Percentiles rank a stretch among this genome's conserved stretches.
phyloP scores from a whole-genome alignment of 192 early-diverging fungal species.

The Mortierella antarctica region DNA sequence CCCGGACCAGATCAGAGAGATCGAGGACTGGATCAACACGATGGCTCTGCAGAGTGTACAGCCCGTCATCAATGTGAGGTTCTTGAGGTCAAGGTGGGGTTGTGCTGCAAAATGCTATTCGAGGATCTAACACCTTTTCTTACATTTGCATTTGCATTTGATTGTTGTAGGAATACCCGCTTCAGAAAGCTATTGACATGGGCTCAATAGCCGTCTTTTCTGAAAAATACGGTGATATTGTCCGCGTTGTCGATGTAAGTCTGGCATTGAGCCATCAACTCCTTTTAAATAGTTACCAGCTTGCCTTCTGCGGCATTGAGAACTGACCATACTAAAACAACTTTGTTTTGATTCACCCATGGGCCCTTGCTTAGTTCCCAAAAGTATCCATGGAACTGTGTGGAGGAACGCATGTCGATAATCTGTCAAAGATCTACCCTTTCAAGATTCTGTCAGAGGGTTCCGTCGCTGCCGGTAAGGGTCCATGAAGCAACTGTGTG shows the following conservation, averaged over 20 bases:
- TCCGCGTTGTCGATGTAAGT: conserved; percentile 67
- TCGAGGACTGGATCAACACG: conserved; percentile 66
- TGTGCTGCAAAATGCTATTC: neutral
- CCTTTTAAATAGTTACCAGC: neutral
- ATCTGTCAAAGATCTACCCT: conserved; percentile 59
- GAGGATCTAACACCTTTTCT: neutral
- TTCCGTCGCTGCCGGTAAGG: conserved; percentile 67
- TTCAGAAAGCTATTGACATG: conserved; percentile 59
- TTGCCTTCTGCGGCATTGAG: too few relatives aligned
- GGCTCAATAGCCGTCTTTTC: conserved; percentile 65
- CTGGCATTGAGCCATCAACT: neutral
- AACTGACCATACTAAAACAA: too few relatives aligned
- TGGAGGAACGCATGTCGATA: conserved; percentile 68
- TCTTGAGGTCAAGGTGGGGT: neutral
- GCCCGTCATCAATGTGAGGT: conserved; percentile 40
- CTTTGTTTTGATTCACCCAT: neutral
- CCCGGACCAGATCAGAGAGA: conserved; percentile 50
- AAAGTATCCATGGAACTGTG: conserved; percentile 65
- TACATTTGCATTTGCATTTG: neutral
- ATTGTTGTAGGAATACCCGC: conserved; percentile 40
- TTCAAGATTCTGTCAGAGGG: conserved; percentile 66
- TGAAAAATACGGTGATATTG: conserved; percentile 66
- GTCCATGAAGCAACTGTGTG: neutral
- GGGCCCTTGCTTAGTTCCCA: conserved; percentile 31
- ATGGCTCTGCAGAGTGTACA: conserved; percentile 45